Conservation (phyloP, 441 rosid species). For the Populus hybrid region DNA sequence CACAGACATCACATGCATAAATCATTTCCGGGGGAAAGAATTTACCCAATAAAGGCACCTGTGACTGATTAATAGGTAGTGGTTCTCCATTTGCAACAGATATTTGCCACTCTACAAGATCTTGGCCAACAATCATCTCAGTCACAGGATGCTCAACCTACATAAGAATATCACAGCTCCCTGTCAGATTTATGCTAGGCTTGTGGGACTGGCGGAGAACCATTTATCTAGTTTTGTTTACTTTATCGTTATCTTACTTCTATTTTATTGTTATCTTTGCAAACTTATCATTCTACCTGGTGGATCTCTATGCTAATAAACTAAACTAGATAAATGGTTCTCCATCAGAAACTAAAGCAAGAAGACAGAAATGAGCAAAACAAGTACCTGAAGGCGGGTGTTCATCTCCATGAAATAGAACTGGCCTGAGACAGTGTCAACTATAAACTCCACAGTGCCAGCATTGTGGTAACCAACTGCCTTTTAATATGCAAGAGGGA, state of each 20-base stretch:
- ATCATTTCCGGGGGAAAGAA: constrained; percentile 1
- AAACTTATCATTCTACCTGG: neutral
- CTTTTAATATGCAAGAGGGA: constrained; percentile 46
- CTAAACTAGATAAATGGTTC: neutral
- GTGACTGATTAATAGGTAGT: constrained; percentile 77
- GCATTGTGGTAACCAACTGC: constrained; percentile 96
- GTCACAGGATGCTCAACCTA: constrained; percentile 99
- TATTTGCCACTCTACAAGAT: constrained; percentile 97
- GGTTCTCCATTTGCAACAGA: constrained; percentile 87
- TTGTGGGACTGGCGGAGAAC: neutral
- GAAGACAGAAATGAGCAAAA: neutral
- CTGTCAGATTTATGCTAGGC: constrained; percentile 17
- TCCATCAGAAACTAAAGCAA: neutral
- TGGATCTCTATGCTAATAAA: neutral
- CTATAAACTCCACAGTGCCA: constrained; percentile 97
- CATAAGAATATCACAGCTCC: constrained; percentile 24
- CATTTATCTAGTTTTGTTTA: neutral
- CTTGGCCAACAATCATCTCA: constrained; percentile 96
- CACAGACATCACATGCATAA: neutral
- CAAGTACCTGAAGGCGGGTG: constrained; percentile 87
- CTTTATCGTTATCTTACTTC: neutral
- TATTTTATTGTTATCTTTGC: neutral
- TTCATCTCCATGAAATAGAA: constrained; percentile 99
- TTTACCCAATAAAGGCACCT: constrained; percentile 80
- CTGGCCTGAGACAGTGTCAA: constrained; percentile 72